Evolutionary conservation across 2,329 filamentous ascomycete species (phyloP).

Genomic region (Colletotrichum sp.): DNA sequence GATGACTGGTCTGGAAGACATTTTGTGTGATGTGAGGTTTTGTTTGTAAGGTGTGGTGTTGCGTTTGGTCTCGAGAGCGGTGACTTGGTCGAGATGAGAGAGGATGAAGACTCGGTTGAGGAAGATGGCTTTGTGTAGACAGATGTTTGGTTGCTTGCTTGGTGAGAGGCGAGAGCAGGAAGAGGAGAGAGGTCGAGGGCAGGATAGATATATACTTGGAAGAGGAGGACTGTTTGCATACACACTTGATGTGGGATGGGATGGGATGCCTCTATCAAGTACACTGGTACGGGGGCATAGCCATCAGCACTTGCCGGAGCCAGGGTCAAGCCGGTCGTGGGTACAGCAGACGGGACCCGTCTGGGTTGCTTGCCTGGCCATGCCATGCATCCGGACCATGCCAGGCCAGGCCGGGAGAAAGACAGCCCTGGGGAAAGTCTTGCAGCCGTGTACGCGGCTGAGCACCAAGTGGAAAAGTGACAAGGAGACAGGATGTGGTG

Average conservation of each 20-base stretch:
- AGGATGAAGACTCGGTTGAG: not conserved
- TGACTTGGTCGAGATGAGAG: not conserved
- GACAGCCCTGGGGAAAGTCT: conserved; percentile 4
- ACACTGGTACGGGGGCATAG: conserved; percentile 1
- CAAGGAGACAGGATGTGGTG: not conserved
- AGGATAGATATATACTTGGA: conserved; percentile 5
- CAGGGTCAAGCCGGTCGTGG: conserved; percentile 3
- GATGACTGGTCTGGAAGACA: conserved; percentile 28
- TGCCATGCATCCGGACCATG: not conserved
- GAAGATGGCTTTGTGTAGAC: not conserved
- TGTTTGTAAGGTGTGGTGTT: not conserved
- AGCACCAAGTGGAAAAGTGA: not conserved
- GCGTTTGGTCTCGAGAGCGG: not conserved
- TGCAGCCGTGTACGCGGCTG: not conserved
- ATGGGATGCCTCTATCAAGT: conserved; percentile 6
- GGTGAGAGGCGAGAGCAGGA: not conserved
- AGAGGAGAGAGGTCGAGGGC: not conserved
- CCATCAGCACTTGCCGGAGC: not conserved
- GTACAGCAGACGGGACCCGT: not conserved
- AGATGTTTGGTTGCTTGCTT: not conserved
- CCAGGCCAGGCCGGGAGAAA: not conserved
- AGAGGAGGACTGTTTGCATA: not conserved
- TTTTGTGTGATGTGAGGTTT: not conserved
- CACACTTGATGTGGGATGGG: not conserved
- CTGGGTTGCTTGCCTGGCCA: not conserved